Evolutionary conservation across 495 filamentous ascomycete genomes (phyloP).

Genomic region (Hypoxylon lienhwacheense): DNA sequence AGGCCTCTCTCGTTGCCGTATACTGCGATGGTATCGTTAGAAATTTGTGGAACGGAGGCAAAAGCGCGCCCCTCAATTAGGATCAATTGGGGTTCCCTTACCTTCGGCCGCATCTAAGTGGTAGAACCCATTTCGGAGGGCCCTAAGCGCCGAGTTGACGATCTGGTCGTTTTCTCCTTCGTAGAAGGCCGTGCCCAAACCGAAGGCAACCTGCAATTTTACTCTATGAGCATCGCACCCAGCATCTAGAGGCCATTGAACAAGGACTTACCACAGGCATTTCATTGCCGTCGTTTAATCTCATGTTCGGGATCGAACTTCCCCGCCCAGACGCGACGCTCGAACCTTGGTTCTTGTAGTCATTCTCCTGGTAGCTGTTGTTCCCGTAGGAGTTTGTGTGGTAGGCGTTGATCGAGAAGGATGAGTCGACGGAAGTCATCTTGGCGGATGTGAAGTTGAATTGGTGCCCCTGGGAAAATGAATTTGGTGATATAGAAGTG

Average conservation of each 20-base stretch:
- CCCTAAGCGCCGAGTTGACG: slow-evolving; percentile 64
- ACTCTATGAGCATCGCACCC: not conserved
- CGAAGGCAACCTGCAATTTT: slow-evolving; percentile 66
- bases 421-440: slow-evolving; percentile 44
- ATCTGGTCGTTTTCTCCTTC: slow-evolving; percentile 52
- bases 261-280: slow-evolving; percentile 67
- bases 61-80: not conserved
- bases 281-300: slow-evolving; percentile 71
- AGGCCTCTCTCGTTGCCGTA: slow-evolving; percentile 81
- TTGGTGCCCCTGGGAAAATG: not conserved
- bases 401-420: slow-evolving; percentile 34
- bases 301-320: slow-evolving; percentile 48
- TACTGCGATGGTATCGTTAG: slow-evolving; percentile 44
- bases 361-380: too few species aligned
- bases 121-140: slow-evolving; percentile 69
- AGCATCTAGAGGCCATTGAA: not conserved
- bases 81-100: slow-evolving; percentile 25
- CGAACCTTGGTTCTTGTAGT: too few species aligned
- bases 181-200: slow-evolving; percentile 55
- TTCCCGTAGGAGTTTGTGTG: too few species aligned
- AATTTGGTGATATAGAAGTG: not conserved
- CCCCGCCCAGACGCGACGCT: slow-evolving; percentile 41
- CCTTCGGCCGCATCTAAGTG: slow-evolving; percentile 81
- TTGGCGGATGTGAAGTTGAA: slow-evolving; percentile 5
- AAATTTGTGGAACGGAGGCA: not conserved